Conservation (phyloP, 78 protist genomes). For the Polysphondylium violaceum region DNA sequence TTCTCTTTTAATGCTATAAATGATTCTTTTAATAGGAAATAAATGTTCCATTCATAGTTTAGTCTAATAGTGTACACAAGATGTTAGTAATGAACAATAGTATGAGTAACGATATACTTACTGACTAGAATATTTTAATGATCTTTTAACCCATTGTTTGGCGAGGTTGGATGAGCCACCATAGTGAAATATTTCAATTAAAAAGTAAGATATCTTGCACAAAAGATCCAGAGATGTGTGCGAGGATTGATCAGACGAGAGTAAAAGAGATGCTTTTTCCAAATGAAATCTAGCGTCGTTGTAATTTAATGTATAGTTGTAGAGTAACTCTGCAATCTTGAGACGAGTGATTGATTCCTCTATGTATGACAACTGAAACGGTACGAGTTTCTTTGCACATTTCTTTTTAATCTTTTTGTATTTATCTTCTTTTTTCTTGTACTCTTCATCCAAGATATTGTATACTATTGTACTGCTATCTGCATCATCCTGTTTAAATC, state of each 20-base stretch:
- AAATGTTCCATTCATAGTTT: conserved; percentile 35
- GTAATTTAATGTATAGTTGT: conserved; percentile 22
- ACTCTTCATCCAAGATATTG: background rate
- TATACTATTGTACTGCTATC: background rate
- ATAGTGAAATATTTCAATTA: conserved; percentile 33
- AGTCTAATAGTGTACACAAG: background rate
- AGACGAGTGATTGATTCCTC: conserved; percentile 60
- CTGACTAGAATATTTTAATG: conserved; percentile 22
- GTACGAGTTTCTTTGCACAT: background rate
- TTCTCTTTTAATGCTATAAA: conserved; percentile 16
- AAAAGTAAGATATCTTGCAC: conserved; percentile 29
- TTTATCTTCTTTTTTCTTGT: conserved; percentile 1
- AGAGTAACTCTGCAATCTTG: conserved; percentile 42
- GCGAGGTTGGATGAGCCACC: conserved; percentile 37
- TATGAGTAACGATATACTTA: background rate
- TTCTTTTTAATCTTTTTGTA: background rate
- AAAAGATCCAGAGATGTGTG: conserved; percentile 20
- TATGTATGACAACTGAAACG: background rate
- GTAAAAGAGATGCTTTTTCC: conserved; percentile 22
- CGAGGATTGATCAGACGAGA: conserved; percentile 28
- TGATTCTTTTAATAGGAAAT: conserved; percentile 44
- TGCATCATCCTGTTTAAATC: conserved; percentile 1
- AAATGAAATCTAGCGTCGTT: conserved; percentile 54
- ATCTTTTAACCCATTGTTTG: conserved; percentile 61
- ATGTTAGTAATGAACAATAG: background rate